Conservation (phyloP, 176 grass and related monocot genomes). For the Carex littledalei region DNA sequence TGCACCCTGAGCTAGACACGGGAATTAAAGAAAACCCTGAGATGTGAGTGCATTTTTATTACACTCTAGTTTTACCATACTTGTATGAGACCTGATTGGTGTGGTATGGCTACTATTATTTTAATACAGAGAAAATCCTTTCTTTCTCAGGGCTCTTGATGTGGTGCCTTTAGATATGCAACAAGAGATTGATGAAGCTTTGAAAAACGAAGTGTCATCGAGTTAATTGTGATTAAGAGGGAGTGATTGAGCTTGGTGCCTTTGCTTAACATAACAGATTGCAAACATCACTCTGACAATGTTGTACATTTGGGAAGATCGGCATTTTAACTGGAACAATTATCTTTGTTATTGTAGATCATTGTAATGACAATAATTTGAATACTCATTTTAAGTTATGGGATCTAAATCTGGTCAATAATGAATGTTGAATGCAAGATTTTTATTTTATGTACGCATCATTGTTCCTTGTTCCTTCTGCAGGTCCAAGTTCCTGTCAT, state of each 20-base stretch:
- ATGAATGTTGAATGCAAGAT: not conserved
- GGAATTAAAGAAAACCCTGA: constrained; percentile 2
- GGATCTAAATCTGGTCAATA: constrained; percentile 1
- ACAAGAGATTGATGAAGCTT: constrained; percentile 18
- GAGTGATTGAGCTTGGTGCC: not conserved
- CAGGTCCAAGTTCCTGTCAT: not conserved
- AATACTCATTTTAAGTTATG: not conserved
- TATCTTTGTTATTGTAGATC: not conserved
- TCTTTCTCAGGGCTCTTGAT: not conserved
- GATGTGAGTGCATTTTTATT: not conserved
- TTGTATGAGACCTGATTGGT: not conserved
- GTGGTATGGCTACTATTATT: not conserved
- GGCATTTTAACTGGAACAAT: not conserved
- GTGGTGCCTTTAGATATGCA: not conserved
- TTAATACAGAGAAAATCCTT: not conserved
- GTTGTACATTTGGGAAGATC: constrained; percentile 1
- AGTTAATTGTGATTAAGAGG: not conserved
- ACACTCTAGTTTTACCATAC: not conserved
- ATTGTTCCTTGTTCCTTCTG: not conserved
- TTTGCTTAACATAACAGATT: constrained; percentile 7
- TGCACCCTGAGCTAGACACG: not conserved
- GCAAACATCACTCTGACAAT: constrained; percentile 1
- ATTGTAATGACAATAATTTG: constrained; percentile 8
- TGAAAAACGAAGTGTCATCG: not conserved
- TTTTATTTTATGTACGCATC: not conserved